Evolutionary conservation across 2,329 filamentous ascomycete genomes (phyloP).

Genomic region (Alternaria sp.): DNA sequence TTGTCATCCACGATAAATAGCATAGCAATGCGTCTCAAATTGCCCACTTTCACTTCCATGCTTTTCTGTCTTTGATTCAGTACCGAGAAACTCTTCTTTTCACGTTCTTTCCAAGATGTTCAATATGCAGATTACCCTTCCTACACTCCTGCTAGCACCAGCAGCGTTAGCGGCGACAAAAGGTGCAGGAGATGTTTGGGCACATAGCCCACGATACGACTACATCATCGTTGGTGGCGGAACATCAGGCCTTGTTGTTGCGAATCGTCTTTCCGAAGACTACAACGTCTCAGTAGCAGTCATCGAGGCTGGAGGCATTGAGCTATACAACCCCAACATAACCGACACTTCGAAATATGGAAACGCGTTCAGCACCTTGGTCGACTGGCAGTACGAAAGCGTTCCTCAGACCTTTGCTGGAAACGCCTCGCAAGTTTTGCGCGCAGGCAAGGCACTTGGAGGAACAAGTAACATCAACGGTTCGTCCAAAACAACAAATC

Average conservation of each 20-base stretch:
- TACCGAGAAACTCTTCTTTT: neutral
- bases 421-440: neutral
- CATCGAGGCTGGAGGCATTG: constrained; percentile 5
- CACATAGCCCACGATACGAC: constrained; percentile 1
- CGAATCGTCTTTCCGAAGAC: constrained; percentile 3
- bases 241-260: constrained; percentile 4
- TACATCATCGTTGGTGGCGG: neutral
- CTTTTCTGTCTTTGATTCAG: neutral
- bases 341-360: constrained; percentile 4
- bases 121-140: neutral
- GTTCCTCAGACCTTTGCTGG: neutral
- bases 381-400: constrained; percentile 8
- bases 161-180: neutral
- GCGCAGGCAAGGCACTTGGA: constrained; percentile 1
- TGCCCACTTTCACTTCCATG: neutral
- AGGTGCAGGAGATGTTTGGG: neutral
- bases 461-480: constrained; percentile 6
- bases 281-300: constrained; percentile 1
- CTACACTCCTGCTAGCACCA: neutral
- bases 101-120: neutral
- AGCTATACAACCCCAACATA: constrained; percentile 1
- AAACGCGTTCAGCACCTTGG: neutral
- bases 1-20: neutral
- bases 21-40: neutral
- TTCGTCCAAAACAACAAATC: neutral